These are phyloP conservation scores for Cardamine chenopodiifolia DNA, from an alignment of 345 rosid genomes.

Conservation along the genomic window DNA sequence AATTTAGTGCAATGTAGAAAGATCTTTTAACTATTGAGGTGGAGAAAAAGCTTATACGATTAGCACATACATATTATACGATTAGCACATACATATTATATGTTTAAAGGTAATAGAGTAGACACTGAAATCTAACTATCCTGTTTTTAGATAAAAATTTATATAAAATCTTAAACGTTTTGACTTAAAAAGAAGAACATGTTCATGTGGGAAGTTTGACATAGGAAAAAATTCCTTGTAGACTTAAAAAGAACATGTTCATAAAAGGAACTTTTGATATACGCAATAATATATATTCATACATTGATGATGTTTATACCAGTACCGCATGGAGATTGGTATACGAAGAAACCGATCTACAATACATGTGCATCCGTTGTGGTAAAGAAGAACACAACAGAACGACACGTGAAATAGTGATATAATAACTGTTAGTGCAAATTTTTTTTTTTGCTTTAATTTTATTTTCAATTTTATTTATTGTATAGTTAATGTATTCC, in stretches of 20 bases:
- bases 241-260: no score
- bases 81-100: neutral
- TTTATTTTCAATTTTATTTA: no score
- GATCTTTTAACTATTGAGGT: neutral
- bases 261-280: neutral
- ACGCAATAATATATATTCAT: neutral
- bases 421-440: no score
- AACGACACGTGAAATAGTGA: no score
- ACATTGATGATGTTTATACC: neutral
- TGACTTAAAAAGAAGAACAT: neutral
- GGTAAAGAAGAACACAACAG: no score
- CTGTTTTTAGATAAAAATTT: no score
- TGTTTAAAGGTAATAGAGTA: neutral
- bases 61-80: no score
- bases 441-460: no score
- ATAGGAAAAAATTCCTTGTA: neutral
- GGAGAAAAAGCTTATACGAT: neutral
- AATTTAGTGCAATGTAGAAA: no score
- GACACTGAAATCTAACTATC: no score
- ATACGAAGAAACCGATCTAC: neutral
- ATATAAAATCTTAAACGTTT: neutral
- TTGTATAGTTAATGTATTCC: no score
- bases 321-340: neutral
- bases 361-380: no score
- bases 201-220: neutral